These are phyloP conservation scores for Salix arbutifolia DNA, from an alignment of 345 rosid species.

Conservation along the genomic window DNA sequence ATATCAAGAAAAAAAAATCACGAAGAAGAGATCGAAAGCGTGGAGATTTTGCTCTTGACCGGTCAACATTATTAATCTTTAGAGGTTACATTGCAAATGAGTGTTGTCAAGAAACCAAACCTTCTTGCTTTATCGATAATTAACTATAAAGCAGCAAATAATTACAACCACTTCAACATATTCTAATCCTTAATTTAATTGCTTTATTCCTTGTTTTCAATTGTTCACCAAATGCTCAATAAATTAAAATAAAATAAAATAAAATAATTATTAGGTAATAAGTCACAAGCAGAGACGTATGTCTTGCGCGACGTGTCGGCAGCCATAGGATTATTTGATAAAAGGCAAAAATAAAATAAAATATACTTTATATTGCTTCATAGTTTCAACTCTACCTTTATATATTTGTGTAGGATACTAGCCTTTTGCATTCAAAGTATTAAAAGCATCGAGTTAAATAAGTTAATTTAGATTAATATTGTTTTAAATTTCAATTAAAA, in stretches of 20 bases:
- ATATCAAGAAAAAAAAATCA: neutral
- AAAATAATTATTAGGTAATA: constrained; percentile 4
- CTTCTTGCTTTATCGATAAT: constrained; percentile 3
- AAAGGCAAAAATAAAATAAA: neutral
- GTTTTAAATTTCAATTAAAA: too few species aligned
- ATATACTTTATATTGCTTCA: neutral
- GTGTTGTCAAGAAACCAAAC: neutral
- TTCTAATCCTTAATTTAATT: neutral
- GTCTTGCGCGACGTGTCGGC: neutral
- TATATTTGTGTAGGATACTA: too few species aligned
- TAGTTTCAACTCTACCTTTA: neutral
- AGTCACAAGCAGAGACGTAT: neutral
- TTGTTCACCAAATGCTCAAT: neutral
- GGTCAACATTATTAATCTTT: neutral
- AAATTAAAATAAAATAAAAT: neutral
- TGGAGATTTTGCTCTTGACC: neutral
- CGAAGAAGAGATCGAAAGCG: neutral
- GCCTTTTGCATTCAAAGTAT: too few species aligned
- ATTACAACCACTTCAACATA: constrained; percentile 15
- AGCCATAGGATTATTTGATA: neutral
- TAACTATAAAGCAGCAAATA: constrained; percentile 11
- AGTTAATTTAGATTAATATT: too few species aligned
- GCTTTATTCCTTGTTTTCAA: constrained; percentile 2
- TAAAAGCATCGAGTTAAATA: too few species aligned
- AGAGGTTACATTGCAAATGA: neutral